These are phyloP conservation scores for Cyclostephanos tholiformis DNA, from an alignment of 108 stramenopile genomes.

Conservation along the genomic window DNA sequence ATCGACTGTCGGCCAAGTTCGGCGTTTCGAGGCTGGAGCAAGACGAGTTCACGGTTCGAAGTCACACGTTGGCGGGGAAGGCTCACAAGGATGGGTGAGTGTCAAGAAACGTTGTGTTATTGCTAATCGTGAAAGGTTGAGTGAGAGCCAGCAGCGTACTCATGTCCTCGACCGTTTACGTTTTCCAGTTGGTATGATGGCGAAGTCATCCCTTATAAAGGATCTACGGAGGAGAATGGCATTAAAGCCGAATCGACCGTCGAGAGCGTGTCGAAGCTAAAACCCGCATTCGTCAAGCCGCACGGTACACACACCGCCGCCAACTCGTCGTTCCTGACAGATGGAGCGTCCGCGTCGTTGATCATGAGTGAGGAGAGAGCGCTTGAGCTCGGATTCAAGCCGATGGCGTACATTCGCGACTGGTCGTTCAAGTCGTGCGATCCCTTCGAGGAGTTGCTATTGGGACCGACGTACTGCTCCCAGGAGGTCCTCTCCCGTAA, in stretches of 20 bases:
- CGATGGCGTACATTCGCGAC: slow-evolving; percentile 88
- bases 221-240: slow-evolving; percentile 90
- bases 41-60: slow-evolving; percentile 94
- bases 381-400: slow-evolving; percentile 93
- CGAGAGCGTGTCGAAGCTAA: slow-evolving; percentile 92
- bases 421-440: slow-evolving; percentile 97
- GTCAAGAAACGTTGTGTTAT: neutral
- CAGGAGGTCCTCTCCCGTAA: slow-evolving; percentile 80
- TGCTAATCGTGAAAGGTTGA: neutral
- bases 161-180: neutral
- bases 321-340: slow-evolving; percentile 96
- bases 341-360: slow-evolving; percentile 94
- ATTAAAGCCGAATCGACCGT: slow-evolving; percentile 93
- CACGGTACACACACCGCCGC: slow-evolving; percentile 99
- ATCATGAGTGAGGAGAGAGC: slow-evolving; percentile 96
- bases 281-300: slow-evolving; percentile 97
- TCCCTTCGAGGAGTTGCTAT: slow-evolving; percentile 96
- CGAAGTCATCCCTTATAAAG: slow-evolving; percentile 92
- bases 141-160: too few species aligned
- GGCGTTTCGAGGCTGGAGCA: slow-evolving; percentile 93
- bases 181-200: slow-evolving; percentile 76
- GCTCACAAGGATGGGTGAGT: slow-evolving; percentile 89
- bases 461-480: slow-evolving; percentile 93
- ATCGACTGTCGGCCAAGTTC: slow-evolving; percentile 94
- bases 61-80: slow-evolving; percentile 86